Evolutionary conservation across 2,329 filamentous ascomycete species (phyloP), one percentile per base, ranked within the genome.

Genomic region (Colletotrichum sp.): DNA sequence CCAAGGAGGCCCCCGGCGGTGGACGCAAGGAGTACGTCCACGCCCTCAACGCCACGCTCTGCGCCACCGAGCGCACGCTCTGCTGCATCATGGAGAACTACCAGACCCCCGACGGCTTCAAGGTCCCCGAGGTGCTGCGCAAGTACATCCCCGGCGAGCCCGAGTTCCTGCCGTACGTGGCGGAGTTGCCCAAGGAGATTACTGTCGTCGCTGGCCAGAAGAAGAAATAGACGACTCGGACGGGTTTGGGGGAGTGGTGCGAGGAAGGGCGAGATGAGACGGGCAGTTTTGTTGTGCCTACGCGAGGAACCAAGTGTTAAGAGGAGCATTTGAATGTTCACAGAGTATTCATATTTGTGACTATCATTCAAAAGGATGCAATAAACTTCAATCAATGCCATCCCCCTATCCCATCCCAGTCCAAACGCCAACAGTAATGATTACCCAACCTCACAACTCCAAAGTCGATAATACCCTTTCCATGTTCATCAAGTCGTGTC

Each of bases 61-160:
- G 94, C 83, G 96, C 96, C 21, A 98, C 96, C 2, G 96, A 98
- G 82, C 91, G 96, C 82, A 95, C 96, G 1, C 89, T 98, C 64
- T 98, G 97, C 89, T 98, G 96, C 82, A 89, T 99, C 57, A 90
- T 99, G 51, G 97, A 99, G 86, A 99, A 98, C 86, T 98, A 96
- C 85, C 97, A 99, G 87, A 97, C 93, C 1, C 92, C 95, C 80
- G 94, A 96, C 88, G 95, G 95, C 76, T 89, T 97, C 78, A 90
- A 90, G 71, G 93, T 98, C 38, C 96, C 96, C 1, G 93, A 96
- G 84, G 92, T 93, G 59, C 89, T 98, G 74, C 91, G 94, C 78
- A 96, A 95, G 85, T 98, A 97, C 83, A 93, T 98, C 66, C 95
- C 96, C 3, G 96, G 96, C 38, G 89, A 95, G 54, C 95, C 95